A percentile compares a stretch with the other conserved stretches of the same genome.
These are phyloP conservation scores for Paramecium octaurelia DNA, from an alignment of 73 alveolate species.

Conservation along the genomic window DNA sequence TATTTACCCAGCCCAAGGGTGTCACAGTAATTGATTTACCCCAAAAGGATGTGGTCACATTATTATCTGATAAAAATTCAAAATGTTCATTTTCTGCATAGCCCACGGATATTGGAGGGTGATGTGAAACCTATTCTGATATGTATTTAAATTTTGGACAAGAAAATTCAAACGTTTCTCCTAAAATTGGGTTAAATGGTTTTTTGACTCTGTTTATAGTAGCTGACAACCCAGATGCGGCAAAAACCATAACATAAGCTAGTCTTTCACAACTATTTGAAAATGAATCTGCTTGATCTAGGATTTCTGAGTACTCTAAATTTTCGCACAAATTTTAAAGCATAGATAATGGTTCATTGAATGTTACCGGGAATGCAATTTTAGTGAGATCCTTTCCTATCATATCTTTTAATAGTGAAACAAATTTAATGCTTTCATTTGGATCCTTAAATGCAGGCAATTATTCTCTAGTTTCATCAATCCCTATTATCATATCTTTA, in stretches of 20 bases:
- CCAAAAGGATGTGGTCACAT: constrained; percentile 67
- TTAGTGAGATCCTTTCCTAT: constrained; percentile 68
- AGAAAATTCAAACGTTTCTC: constrained; percentile 90
- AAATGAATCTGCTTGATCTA: constrained; percentile 62
- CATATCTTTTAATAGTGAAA: constrained; percentile 58
- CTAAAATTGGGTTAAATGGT: constrained; percentile 90
- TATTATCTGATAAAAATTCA: constrained; percentile 57
- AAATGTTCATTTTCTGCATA: constrained; percentile 74
- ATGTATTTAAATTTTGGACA: constrained; percentile 70
- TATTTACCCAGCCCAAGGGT: constrained; percentile 64
- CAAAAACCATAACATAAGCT: constrained; percentile 64
- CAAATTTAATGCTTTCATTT: constrained; percentile 54
- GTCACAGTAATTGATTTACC: constrained; percentile 71
- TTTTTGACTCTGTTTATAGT: constrained; percentile 64
- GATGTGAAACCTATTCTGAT: constrained; percentile 95
- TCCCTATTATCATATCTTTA: neutral
- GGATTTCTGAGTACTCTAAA: constrained; percentile 58
- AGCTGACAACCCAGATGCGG: constrained; percentile 58
- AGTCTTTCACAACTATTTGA: constrained; percentile 61
- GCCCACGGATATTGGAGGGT: constrained; percentile 93
- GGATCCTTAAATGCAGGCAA: constrained; percentile 69
- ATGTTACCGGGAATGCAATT: constrained; percentile 65
- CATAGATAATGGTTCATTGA: constrained; percentile 69
- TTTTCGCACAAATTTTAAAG: constrained; percentile 62
- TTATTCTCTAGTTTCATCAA: constrained; percentile 27